Evolutionary conservation across 176 grass and related monocot species (phyloP).

Genomic region (Oryza nivara): DNA sequence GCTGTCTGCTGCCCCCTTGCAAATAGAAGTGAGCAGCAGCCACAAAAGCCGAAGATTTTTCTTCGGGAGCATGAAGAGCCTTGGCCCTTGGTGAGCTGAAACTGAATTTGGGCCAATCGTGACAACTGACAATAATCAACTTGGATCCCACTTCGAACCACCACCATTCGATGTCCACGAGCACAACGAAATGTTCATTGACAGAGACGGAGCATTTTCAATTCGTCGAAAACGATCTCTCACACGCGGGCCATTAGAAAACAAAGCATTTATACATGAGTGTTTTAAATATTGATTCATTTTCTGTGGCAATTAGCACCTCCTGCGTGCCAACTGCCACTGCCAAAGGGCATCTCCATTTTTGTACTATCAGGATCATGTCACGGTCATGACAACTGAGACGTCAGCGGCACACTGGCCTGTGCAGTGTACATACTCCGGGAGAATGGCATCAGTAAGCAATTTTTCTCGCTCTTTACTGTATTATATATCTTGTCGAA

Average conservation of each 20-base stretch:
- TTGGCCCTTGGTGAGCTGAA: neutral
- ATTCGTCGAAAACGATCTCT: neutral
- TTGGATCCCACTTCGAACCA: slow-evolving; percentile 22
- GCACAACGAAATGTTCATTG: neutral
- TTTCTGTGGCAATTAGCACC: neutral
- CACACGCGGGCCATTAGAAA: neutral
- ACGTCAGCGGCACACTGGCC: neutral
- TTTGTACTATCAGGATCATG: neutral
- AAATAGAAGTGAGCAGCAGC: neutral
- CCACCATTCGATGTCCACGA: neutral
- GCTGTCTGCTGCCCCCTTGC: neutral
- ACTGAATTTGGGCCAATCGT: neutral
- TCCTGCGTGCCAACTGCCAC: neutral
- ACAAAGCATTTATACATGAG: neutral
- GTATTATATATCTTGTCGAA: slow-evolving; percentile 23
- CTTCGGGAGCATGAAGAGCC: neutral
- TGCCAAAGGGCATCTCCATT: neutral
- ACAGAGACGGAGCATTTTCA: neutral
- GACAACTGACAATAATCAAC: slow-evolving; percentile 20
- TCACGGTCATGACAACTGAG: slow-evolving; percentile 33
- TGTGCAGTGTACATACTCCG: neutral
- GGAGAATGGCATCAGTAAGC: neutral
- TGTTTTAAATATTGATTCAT: neutral
- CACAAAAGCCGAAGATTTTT: slow-evolving; percentile 29
- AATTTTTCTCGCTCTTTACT: neutral